Percentiles rank a stretch among this genome's conserved stretches.
phyloP scores from a whole-genome alignment of 495 filamentous ascomycete genomes.

The Glarea lozoyensis region DNA sequence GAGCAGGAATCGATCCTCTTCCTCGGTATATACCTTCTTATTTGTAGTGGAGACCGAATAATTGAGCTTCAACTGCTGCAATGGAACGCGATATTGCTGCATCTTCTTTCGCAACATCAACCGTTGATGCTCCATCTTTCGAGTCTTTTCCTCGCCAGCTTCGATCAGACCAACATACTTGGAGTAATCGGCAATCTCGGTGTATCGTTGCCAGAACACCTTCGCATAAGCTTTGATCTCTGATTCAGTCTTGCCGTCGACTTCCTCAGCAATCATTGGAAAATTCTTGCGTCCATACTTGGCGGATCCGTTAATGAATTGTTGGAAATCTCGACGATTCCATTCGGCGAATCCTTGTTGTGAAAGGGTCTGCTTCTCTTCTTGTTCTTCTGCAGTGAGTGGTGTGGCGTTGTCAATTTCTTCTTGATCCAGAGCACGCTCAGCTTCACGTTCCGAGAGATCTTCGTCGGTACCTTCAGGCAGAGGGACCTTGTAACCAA shows the following conservation, averaged over 20 bases:
- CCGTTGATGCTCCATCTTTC: conserved; percentile 83
- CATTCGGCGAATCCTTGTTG: conserved; percentile 84
- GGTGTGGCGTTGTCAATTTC: conserved; percentile 88
- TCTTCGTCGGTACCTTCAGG: conserved; percentile 78
- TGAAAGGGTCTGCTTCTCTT: conserved; percentile 69
- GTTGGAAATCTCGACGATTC: conserved; percentile 96
- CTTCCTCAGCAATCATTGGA: conserved; percentile 74
- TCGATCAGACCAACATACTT: conserved; percentile 86
- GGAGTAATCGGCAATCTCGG: conserved; percentile 75
- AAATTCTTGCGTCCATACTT: conserved; percentile 85
- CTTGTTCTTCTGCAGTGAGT: conserved; percentile 81
- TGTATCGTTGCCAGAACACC: conserved; percentile 90
- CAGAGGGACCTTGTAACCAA: conserved; percentile 83
- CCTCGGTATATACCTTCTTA: conserved; percentile 99
- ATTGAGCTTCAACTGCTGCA: conserved; percentile 97
- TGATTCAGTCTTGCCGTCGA: conserved; percentile 78
- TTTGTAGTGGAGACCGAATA: conserved; percentile 98
- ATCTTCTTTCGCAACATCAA: conserved; percentile 95
- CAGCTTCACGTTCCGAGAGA: conserved; percentile 74
- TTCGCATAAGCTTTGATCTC: conserved; percentile 86
- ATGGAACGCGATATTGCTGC: conserved; percentile 86
- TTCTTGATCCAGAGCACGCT: conserved; percentile 78
- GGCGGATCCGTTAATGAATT: conserved; percentile 90
- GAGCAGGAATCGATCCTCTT: conserved; percentile 93
- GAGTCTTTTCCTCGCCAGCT: conserved; percentile 79